Evolutionary conservation across 2,329 filamentous ascomycete species (phyloP), one percentile per base, ranked within the genome.

Genomic region (Phialophora chinensis): DNA sequence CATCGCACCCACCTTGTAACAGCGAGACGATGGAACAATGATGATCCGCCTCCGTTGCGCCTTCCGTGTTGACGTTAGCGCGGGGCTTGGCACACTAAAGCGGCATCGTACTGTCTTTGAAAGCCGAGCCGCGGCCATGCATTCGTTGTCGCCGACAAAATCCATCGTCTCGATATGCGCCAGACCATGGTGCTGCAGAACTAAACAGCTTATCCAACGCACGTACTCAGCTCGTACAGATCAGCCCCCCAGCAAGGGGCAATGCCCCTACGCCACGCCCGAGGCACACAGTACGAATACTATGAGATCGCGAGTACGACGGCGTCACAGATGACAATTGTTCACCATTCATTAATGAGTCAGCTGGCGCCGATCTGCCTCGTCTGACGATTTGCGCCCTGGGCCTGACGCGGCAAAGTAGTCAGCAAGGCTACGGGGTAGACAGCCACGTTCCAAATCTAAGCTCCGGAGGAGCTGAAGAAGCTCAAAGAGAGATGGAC

Each of bases 331-430:
- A 33, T 17, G 23, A 25, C 56, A 33, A 59, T 10, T 59, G 38
- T 33, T 59, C 8, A 35, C 33, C 10, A 35, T 58, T 47, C 27
- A 29, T 47, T 29, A 44, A 38, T 62, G 60, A 55, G 60, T 62
- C 60, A 62, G 60, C 60, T 5, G 12, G 60, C 4, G 1, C 33
- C 49, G 50, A 62, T 62, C 35, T 44, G 17, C 20, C 44, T 49
- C 20, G 44, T 23, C 6, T 49, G 42, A 14, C 35, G 4, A 11
- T n/a, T 25, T 60, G n/a, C 23, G 54, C 33, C 54, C 31, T 35
- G 20, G 23, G 29, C 38, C 14, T 49, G 11, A 27, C 8, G 27
- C 25, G 23, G 10, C 7, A 2, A 10, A 31, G 42, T 59, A 59
- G 56, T 59, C 56, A 59, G 56, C 56, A 59, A 59, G 38, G 20